Base-by-base conservation (phyloP, 768 basidiomycete species). In the Pleurotus tuber-regium region DNA sequence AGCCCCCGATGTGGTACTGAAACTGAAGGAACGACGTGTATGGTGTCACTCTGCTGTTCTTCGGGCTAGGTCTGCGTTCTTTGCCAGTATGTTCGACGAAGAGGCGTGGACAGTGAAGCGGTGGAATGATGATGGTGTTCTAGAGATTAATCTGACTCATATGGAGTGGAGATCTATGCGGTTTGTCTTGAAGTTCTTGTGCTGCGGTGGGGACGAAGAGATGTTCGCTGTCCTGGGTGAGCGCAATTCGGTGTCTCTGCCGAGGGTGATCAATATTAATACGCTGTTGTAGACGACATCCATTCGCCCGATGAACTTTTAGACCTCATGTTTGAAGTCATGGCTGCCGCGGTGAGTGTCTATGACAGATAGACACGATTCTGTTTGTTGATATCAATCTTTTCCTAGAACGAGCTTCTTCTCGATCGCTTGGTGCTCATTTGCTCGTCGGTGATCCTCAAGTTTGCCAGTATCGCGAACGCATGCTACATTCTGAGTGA, bases 241-340 rank as follows among this genome's bases (percentile, higher is more conserved):
- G 81, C 69, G 4, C 12, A 43, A 4, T 23, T 38, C 35, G 4
- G 48, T 12, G 42, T 9, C 9, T 38, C n/a, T 21, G 40, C 26
- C 12, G 14, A 42, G 28, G 10, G 43, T 4, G 4, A 51, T 50
- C 39, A 42, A 19, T 42, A 9, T 23, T 55, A 19, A 54, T 33
- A 28, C 30, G 21, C 31, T n/a, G 36, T 44, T 38, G 12, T 60
- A 88, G 88, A 87, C 44, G 87, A 83, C 59, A 68, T 78, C 2
- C 60, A 78, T 21, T 79, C 78, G 1, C 69, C 83, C 4, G 92
- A 98, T 51, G 83, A 88, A 29, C 72, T 92, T 25, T 66, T 98
- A 51, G 87, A 92, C 54, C 91, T 94, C 57, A 79, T 93, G 69
- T 92, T 97, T 55, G 82, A 86, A 18, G 84, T 98, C 12, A 80